Evolutionary conservation across 2,329 filamentous ascomycete species (phyloP).

Genomic region (Xylaria sp.): DNA sequence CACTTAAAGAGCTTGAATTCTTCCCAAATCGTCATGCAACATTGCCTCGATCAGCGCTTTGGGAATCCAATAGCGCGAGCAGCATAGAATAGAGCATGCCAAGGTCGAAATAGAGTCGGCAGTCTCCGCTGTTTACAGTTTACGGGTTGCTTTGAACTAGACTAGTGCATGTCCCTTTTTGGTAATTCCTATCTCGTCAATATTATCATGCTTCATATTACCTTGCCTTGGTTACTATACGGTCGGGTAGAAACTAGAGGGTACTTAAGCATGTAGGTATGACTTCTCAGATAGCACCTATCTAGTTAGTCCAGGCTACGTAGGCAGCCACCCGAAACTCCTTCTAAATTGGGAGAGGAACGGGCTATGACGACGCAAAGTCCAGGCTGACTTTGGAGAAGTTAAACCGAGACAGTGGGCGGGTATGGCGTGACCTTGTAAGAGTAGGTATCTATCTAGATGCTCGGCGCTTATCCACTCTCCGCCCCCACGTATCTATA

Average conservation of each 20-base stretch:
- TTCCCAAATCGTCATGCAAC: constrained; percentile 13
- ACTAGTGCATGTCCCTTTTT: constrained; percentile 6
- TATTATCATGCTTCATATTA: background rate
- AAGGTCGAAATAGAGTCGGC: constrained; percentile 7
- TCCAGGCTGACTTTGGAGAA: background rate
- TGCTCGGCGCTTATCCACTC: background rate
- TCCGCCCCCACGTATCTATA: background rate
- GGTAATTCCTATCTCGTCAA: background rate
- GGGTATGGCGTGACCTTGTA: constrained; percentile 26
- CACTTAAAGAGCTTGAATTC: background rate
- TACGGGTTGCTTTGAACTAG: constrained; percentile 1
- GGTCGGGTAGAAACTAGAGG: background rate
- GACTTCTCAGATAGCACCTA: background rate
- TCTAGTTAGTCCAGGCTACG: constrained; percentile 7
- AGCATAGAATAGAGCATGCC: too few species aligned
- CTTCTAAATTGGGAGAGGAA: constrained; percentile 18
- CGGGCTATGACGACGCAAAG: constrained; percentile 18
- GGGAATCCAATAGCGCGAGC: constrained; percentile 9
- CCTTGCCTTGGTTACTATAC: too few species aligned
- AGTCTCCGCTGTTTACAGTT: constrained; percentile 18
- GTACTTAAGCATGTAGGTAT: background rate
- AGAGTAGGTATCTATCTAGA: background rate
- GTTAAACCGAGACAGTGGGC: constrained; percentile 22
- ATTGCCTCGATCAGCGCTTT: constrained; percentile 8
- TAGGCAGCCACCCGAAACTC: constrained; percentile 12